Evolutionary conservation across 1,139 yeast species (phyloP).

Genomic region (Kodamaea alishanica): DNA sequence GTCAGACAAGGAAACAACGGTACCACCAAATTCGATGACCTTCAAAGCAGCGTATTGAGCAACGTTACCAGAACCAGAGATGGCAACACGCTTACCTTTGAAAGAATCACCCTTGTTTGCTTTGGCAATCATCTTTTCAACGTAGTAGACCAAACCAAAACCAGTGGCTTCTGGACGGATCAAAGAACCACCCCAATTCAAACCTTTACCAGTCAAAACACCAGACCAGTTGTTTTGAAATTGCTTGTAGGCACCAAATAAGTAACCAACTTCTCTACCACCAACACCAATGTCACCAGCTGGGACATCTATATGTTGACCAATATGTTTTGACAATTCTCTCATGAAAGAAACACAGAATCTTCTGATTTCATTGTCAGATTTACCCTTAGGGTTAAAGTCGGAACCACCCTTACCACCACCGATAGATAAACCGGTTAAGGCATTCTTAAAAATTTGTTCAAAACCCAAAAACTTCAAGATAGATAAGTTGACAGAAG

Average conservation of each 20-base stretch:
- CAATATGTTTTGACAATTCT: slow-evolving; percentile 93
- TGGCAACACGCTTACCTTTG: slow-evolving; percentile 89
- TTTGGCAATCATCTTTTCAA: slow-evolving; percentile 94
- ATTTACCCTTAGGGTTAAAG: slow-evolving; percentile 93
- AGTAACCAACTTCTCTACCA: slow-evolving; percentile 88
- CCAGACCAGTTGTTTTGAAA: slow-evolving; percentile 94
- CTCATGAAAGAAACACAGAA: slow-evolving; percentile 95
- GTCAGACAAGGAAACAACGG: slow-evolving; percentile 89
- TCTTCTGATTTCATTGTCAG: slow-evolving; percentile 92
- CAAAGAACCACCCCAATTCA: slow-evolving; percentile 97
- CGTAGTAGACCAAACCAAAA: slow-evolving; percentile 94
- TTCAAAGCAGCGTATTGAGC: slow-evolving; percentile 98
- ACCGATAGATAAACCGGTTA: slow-evolving; percentile 96
- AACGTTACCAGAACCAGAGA: slow-evolving; percentile 98
- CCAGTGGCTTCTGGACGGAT: slow-evolving; percentile 99
- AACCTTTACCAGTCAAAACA: slow-evolving; percentile 96
- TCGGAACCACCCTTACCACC: slow-evolving; percentile 99
- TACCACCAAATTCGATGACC: slow-evolving; percentile 95
- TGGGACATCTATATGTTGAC: slow-evolving; percentile 96
- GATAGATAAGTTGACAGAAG: slow-evolving; percentile 90
- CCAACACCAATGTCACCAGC: slow-evolving; percentile 96
- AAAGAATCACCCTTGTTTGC: slow-evolving; percentile 88
- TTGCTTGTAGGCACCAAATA: slow-evolving; percentile 95
- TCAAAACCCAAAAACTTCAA: slow-evolving; percentile 96
- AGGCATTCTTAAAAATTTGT: slow-evolving; percentile 97